Percentiles rank a stretch among this genome's conserved stretches.
Conservation (phyloP, 257 asterid species). For the Solanum pennellii region DNA sequence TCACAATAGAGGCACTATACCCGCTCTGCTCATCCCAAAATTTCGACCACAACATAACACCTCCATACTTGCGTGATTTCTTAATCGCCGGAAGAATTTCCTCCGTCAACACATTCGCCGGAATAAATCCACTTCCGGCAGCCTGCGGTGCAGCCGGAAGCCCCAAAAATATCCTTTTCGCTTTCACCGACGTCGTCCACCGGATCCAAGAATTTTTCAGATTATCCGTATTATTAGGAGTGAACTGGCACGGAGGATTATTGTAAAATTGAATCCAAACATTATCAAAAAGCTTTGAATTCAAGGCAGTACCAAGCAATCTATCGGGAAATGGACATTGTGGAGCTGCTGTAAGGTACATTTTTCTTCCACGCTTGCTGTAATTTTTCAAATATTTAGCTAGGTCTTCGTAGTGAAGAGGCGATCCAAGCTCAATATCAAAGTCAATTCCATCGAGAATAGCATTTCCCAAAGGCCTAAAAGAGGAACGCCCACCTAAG, state of each 20-base stretch:
- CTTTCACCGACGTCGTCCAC: slow-evolving; percentile 16
- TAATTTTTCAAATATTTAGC: neutral
- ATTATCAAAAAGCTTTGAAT: slow-evolving; percentile 35
- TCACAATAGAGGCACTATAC: slow-evolving; percentile 31
- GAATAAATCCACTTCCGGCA: slow-evolving; percentile 35
- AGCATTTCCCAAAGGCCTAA: slow-evolving; percentile 4
- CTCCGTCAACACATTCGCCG: slow-evolving; percentile 33
- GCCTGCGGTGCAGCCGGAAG: slow-evolving; percentile 42
- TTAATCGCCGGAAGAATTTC: slow-evolving; percentile 45
- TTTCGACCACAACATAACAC: slow-evolving; percentile 57
- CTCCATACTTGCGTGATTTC: slow-evolving; percentile 37
- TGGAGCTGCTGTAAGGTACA: slow-evolving; percentile 40
- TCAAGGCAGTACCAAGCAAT: slow-evolving; percentile 16
- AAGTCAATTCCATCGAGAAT: neutral
- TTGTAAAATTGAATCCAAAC: slow-evolving; percentile 62
- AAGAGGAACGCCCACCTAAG: neutral
- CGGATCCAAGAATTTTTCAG: slow-evolving; percentile 31
- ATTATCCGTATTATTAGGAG: neutral
- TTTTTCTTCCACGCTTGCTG: slow-evolving; percentile 7
- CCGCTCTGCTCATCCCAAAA: slow-evolving; percentile 19
- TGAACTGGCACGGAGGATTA: slow-evolving; percentile 29
- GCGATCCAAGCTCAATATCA: slow-evolving; percentile 2
- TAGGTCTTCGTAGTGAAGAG: neutral
- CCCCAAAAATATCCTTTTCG: slow-evolving; percentile 36
- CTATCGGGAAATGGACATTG: slow-evolving; percentile 44